Base-by-base conservation (phyloP, 2,329 filamentous ascomycete genomes). In the Dothistroma septosporum region DNA sequence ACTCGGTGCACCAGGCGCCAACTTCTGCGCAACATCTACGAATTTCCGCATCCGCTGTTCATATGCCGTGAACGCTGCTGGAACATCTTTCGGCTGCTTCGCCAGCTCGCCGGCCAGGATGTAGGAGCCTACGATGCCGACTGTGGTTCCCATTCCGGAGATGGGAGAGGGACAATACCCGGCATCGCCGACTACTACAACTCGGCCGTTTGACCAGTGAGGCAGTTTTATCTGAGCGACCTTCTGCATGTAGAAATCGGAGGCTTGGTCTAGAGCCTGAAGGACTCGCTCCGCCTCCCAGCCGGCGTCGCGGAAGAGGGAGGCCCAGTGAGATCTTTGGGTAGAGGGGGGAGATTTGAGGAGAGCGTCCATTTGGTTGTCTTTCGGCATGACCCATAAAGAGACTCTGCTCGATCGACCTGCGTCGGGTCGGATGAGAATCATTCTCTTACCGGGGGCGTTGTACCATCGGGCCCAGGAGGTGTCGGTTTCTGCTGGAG, bases 231-330 rank as follows among this genome's bases (percentile, higher is more conserved):
- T 62, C 55, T 73, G 72, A 11, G 66, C 70, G 4, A 70, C 61
- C 52, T 64, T 61, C 22, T 64, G 59, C 48, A 66, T 64, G 61
- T 72, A 71, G 53, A 73, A 70, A 35, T 69, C 66, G 9, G 68
- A 61, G 6, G 68, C 57, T 62, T 80, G 58, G 71, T 86, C 66
- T 61, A 73, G 64, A 2, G 62, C 66, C 9, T 61, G 24, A 5
- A 72, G 21, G 9, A 71, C 46, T 21, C 69, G 57, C 11, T 59
- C 35, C 9, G 66, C 57, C 52, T 73, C 68, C 70, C 70, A 73
- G 4, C 67, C 70, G 3, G 61, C 61, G 28, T 65, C 66, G 7
- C 32, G 11, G 56, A 73, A 72, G 4, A 63, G 61, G 24, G 63
- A 35, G 8, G 32, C 49, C 50, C 71, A 64, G 31, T 66, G 49